Base-by-base conservation (phyloP, 805 yeast genomes). In the Lipomyces mesembrius region DNA sequence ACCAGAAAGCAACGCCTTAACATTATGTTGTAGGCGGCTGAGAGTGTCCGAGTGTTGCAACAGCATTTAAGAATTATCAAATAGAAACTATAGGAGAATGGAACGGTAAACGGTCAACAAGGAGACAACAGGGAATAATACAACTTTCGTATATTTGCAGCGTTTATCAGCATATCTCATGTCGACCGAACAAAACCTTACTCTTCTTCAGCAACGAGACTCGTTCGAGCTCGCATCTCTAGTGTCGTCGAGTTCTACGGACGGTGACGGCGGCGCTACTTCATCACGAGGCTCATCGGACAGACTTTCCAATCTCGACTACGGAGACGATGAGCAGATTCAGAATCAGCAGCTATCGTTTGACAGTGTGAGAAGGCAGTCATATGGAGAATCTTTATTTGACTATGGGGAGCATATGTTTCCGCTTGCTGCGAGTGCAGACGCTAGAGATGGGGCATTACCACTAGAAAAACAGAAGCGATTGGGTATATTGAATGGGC, bases 141-240 rank as follows among this genome's bases (percentile, higher is more conserved):
- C 8, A 43, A 43, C 22, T 17, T 17, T 17, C 5, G 22, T 25
- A 43, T 17, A 5, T 43, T 14, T 43, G 7, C 9, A n/a, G 20
- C 22, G 9, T 43, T 43, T n/a, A 43, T 25, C 34, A 22, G 56
- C 34, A 22, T 14, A 9, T 27, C n/a, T n/a, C 17, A 53, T 53
- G 56, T 7, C 56, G 20, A 14, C 32, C 3, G 34, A 52, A 20
- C 56, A 17, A 14, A 52, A 52, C 0, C 32, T 7, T 29, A 52
- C 56, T 11, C 56, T 29, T 17, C 34, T 29, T 6, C 59, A 32
- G 43, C 43, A 29, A 11, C 63, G 61, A 22, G 79, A 77, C 64
- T 76, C 78, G 20, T 65, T 77, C 35, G 79, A 77, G 67, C 73
- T 77, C 51, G 74, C 74, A 29, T 77, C 79, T 27, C 66, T 77